phyloP scores from a whole-genome alignment of 768 basidiomycete genomes.

The Brasilioporus rufonigricans region DNA sequence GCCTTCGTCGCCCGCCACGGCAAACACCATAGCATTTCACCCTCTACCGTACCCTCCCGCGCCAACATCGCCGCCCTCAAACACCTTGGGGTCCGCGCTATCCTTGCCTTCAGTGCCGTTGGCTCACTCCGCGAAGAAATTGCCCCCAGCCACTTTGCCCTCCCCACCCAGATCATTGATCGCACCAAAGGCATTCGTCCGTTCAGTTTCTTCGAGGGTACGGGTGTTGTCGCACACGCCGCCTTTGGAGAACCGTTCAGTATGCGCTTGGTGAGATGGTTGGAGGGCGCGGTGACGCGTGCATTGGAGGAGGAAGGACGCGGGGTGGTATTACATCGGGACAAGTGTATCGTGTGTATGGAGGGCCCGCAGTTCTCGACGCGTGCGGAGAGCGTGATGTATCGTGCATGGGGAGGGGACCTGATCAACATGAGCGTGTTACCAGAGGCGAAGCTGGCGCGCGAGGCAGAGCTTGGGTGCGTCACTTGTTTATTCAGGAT shows the following conservation, averaged over 20 bases:
- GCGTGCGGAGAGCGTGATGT: constrained; percentile 95
- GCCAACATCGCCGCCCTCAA: constrained; percentile 98
- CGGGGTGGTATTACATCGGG: constrained; percentile 69
- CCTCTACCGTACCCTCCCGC: constrained; percentile 77
- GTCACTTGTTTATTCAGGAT: background rate
- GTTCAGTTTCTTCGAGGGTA: constrained; percentile 82
- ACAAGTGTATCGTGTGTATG: constrained; percentile 91
- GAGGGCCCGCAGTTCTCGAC: constrained; percentile 98
- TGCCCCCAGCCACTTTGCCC: constrained; percentile 80
- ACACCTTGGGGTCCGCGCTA: constrained; percentile 81
- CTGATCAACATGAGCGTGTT: constrained; percentile 97
- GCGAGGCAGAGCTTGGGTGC: constrained; percentile 92
- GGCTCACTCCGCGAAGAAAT: constrained; percentile 95
- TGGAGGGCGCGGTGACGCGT: constrained; percentile 59
- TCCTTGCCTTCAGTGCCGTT: constrained; percentile 94
- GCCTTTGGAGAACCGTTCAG: constrained; percentile 94
- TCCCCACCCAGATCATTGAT: constrained; percentile 94
- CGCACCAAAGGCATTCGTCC: constrained; percentile 93
- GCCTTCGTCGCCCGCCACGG: constrained; percentile 96
- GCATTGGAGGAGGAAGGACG: constrained; percentile 60
- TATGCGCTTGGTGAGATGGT: constrained; percentile 56
- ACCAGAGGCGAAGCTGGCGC: constrained; percentile 95
- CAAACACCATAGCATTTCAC: constrained; percentile 69
- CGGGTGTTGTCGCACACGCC: constrained; percentile 83
- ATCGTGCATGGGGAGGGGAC: constrained; percentile 88